Evolutionary conservation across 345 rosid species (phyloP), one percentile per base, ranked within the genome.

Genomic region (Eucalyptus sp.): DNA sequence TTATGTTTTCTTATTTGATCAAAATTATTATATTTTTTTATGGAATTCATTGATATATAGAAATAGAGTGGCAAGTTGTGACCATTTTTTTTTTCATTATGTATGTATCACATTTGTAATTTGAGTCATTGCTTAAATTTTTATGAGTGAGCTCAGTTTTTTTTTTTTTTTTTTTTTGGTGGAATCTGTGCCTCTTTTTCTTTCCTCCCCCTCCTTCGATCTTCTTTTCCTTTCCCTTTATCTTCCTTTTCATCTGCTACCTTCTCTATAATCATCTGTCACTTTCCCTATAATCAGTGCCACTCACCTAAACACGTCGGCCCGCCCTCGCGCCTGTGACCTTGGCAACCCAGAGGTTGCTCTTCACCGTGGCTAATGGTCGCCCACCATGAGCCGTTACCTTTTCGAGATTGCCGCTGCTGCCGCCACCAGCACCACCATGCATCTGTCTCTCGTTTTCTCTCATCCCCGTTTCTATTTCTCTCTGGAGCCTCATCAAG

Each of bases 1-100:
- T 4, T 56, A 24, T 10, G 3, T 24, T 56, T 56, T 56, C 1
- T 56, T 56, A 24, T 56, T 56, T 56, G 29, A 56, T 56, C 0
- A 56, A 56, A 56, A 4, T 0, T 56, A 0, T 9, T 4, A 56
- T 1, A 0, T 8, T 56, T 22, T 56, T 56, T 9, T 4, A 24
- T 13, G 37, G 20, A 64, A 0, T 64, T 56, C 37, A 64, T n/a
- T 64, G 37, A 64, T n/a, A 64, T n/a, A 20, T 60, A 60, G 7
- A 60, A n/a, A 16, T n/a, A 14, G 37, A 64, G 76, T 64, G 41
- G 76, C 37, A n/a, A 18, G 46, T 37, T 22, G 46, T 10, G 27
- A 37, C 2, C 81, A 18, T 33, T 37, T 27, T 71, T 18, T 18
- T 71, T 33, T 18, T 71, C 46, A 37, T 71, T 11, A 22, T 3